Conservation (phyloP, 164 flowering plant genomes). For the Sedum album region DNA sequence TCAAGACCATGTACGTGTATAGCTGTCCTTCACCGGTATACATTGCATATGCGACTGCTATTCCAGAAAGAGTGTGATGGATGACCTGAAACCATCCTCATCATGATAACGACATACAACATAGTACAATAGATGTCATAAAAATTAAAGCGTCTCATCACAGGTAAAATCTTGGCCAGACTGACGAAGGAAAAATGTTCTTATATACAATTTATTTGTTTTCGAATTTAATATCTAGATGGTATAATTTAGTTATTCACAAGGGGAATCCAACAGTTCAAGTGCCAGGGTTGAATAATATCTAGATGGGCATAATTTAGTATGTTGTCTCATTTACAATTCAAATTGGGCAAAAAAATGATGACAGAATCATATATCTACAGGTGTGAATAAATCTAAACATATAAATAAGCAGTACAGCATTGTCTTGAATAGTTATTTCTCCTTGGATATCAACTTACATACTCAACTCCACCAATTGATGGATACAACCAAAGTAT, state of each 20-base stretch:
- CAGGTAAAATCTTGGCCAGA: not conserved
- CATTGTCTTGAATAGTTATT: not conserved
- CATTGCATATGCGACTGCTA: constrained; percentile 80
- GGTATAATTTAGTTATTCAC: not conserved
- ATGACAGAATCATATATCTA: not conserved
- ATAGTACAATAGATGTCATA: no score
- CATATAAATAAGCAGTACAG: not conserved
- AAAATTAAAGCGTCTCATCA: not conserved
- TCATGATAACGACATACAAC: not conserved
- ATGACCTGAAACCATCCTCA: constrained; percentile 48
- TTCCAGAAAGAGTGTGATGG: constrained; percentile 72
- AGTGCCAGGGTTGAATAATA: not conserved
- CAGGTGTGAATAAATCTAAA: not conserved
- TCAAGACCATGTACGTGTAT: constrained; percentile 84
- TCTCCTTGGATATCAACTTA: constrained; percentile 32
- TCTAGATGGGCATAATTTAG: no score
- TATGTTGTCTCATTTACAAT: not conserved
- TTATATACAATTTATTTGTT: not conserved
- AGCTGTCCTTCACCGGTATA: constrained; percentile 83
- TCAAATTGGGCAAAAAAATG: not conserved
- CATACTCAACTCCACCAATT: constrained; percentile 90
- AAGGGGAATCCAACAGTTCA: not conserved
- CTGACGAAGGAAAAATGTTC: not conserved
- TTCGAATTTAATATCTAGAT: not conserved
- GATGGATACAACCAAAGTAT: constrained; percentile 88